Evolutionary conservation across 257 asterid genomes (phyloP).

Genomic region (Leptodermis oblonga): DNA sequence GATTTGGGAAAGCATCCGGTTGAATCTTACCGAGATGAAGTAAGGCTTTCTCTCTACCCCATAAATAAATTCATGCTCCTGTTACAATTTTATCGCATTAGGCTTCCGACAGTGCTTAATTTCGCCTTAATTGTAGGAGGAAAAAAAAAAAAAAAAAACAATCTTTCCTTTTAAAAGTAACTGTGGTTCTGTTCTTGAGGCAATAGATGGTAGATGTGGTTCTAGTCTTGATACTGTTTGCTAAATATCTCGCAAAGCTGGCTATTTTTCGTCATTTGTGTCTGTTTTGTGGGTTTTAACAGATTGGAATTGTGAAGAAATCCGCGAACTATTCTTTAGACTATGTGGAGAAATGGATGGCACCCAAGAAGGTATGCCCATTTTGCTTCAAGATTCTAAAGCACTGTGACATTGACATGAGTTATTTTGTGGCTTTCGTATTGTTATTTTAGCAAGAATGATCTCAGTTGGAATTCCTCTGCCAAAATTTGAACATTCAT

Average conservation of each 20-base stretch:
- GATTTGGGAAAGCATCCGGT: slow-evolving; percentile 87
- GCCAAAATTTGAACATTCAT: not conserved
- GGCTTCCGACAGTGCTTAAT: no score
- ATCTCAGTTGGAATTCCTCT: not conserved
- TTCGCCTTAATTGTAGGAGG: not conserved
- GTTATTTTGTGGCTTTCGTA: not conserved
- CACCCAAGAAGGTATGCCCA: slow-evolving; percentile 61
- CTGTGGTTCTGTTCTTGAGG: not conserved
- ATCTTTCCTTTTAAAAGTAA: not conserved
- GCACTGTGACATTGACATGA: not conserved
- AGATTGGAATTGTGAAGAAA: slow-evolving; percentile 83
- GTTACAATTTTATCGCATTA: not conserved
- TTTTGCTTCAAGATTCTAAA: not conserved
- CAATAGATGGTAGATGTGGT: not conserved
- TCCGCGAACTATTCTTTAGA: slow-evolving; percentile 49
- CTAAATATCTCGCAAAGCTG: not conserved
- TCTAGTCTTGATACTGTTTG: not conserved
- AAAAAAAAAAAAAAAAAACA: no score
- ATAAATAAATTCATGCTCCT: not conserved
- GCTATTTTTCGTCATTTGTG: not conserved
- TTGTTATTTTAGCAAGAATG: not conserved
- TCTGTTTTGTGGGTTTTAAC: slow-evolving; percentile 2
- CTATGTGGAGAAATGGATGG: slow-evolving; percentile 68
- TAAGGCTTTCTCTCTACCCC: slow-evolving; percentile 10
- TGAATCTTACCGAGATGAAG: slow-evolving; percentile 94